phyloP scores from a whole-genome alignment of 2,329 filamentous ascomycete genomes.

The Fusarium subglutinans region DNA sequence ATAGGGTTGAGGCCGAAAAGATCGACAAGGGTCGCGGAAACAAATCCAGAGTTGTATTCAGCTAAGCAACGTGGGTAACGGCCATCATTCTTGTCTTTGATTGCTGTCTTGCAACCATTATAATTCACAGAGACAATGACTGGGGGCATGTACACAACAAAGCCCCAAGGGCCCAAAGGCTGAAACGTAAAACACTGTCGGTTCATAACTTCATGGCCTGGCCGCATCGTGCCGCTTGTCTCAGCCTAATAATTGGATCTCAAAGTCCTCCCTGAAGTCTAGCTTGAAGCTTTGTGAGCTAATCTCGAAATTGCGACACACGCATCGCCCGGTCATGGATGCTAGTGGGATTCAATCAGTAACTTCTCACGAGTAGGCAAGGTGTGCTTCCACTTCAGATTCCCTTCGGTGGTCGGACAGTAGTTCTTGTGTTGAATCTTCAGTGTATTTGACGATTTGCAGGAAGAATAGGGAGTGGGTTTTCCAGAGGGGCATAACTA shows the following conservation, averaged over 20 bases:
- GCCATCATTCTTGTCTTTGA: slow-evolving; percentile 30
- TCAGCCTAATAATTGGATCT: slow-evolving; percentile 41
- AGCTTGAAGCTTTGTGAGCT: slow-evolving; percentile 29
- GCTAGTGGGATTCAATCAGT: slow-evolving; percentile 16
- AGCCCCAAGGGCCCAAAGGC: slow-evolving; percentile 16
- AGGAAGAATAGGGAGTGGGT: slow-evolving; percentile 30
- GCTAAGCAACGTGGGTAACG: slow-evolving; percentile 28
- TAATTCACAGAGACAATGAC: slow-evolving; percentile 17
- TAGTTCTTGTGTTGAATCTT: slow-evolving; percentile 1
- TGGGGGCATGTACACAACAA: slow-evolving; percentile 11
- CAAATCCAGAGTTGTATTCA: slow-evolving; percentile 36
- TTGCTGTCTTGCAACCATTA: slow-evolving; percentile 26
- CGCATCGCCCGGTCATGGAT: neutral
- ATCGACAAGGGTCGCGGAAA: slow-evolving; percentile 39
- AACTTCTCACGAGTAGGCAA: neutral
- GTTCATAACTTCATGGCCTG: slow-evolving; percentile 39
- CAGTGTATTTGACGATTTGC: slow-evolving; percentile 7
- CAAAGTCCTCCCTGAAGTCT: slow-evolving; percentile 31
- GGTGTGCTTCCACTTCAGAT: neutral
- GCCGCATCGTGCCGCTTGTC: slow-evolving; percentile 39
- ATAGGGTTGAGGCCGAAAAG: slow-evolving; percentile 33
- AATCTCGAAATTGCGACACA: slow-evolving; percentile 29
- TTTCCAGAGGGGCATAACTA: slow-evolving; percentile 22
- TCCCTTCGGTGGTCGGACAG: neutral
- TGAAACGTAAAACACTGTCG: slow-evolving; percentile 36